Evolutionary conservation across 352 stramenopile species (phyloP).

Genomic region (Globisporangium rhizosaccharum): DNA sequence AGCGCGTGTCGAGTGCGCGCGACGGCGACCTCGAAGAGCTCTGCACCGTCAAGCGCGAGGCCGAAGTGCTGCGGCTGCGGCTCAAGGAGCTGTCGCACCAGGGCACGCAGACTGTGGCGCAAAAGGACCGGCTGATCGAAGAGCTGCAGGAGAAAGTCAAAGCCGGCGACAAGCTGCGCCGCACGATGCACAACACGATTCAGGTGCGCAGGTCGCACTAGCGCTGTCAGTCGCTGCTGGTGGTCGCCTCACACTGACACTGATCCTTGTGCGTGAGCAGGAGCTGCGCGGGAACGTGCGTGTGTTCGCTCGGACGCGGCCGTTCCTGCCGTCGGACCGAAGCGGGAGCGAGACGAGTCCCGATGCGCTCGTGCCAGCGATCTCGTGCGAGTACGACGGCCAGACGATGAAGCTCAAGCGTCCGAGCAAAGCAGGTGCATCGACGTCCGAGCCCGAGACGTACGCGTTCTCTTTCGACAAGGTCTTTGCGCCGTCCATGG

Average conservation of each 20-base stretch:
- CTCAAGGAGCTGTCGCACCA: constrained; percentile 62
- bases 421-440: constrained; percentile 29
- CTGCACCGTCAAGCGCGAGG: constrained; percentile 63
- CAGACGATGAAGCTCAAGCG: constrained; percentile 59
- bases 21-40: constrained; percentile 67
- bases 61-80: constrained; percentile 60
- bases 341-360: constrained; percentile 23
- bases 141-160: constrained; percentile 72
- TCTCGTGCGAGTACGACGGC: constrained; percentile 68
- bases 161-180: constrained; percentile 77
- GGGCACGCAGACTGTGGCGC: constrained; percentile 51
- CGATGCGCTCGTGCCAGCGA: constrained; percentile 36
- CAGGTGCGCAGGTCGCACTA: constrained; percentile 34
- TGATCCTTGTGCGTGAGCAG: constrained; percentile 29
- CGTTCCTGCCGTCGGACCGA: constrained; percentile 82
- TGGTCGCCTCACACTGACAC: not conserved
- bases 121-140: constrained; percentile 64
- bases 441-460: constrained; percentile 30
- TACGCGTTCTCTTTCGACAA: constrained; percentile 95
- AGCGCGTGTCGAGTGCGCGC: constrained; percentile 39
- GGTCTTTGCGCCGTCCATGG: constrained; percentile 91
- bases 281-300: constrained; percentile 98
- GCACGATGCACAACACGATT: constrained; percentile 98
- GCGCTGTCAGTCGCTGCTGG: not conserved
- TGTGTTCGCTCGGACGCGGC: constrained; percentile 94